A percentile compares a stretch with the other conserved stretches of the same genome.
These are phyloP conservation scores for Trypanosomatidae sp. DNA, from an alignment of 208 protist genomes.

Conservation along the genomic window DNA sequence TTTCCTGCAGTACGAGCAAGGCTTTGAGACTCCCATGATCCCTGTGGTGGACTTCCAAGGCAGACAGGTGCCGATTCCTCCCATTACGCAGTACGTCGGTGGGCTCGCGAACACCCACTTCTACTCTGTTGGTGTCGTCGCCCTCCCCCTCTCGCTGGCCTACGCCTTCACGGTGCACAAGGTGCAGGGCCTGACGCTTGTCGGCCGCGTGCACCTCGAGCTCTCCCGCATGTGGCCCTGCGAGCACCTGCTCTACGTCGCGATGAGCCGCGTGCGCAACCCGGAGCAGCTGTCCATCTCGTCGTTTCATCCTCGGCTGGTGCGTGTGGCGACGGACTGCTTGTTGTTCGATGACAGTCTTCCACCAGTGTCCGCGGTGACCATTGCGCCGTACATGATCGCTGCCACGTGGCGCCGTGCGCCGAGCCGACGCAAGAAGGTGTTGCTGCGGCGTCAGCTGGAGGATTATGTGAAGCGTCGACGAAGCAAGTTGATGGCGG, in stretches of 20 bases:
- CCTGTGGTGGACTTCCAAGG: constrained; percentile 81
- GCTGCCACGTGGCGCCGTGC: constrained; percentile 60
- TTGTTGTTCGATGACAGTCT: constrained; percentile 82
- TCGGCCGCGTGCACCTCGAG: constrained; percentile 82
- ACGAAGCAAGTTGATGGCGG: constrained; percentile 9
- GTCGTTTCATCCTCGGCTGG: constrained; percentile 52
- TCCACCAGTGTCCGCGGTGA: constrained; percentile 42
- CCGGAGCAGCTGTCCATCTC: constrained; percentile 82
- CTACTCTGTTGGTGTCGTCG: constrained; percentile 62
- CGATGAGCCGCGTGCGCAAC: constrained; percentile 86
- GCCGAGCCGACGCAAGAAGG: constrained; percentile 48
- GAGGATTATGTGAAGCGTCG: constrained; percentile 27
- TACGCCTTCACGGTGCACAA: constrained; percentile 94
- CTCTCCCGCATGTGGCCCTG: constrained; percentile 90
- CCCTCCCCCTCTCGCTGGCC: constrained; percentile 78
- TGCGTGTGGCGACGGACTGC: constrained; percentile 66
- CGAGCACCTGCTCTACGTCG: constrained; percentile 88
- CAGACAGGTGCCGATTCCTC: constrained; percentile 52
- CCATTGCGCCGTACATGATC: constrained; percentile 56
- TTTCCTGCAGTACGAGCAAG: constrained; percentile 66
- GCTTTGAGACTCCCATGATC: constrained; percentile 47
- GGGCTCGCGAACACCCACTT: constrained; percentile 74
- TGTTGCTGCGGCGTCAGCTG: constrained; percentile 27
- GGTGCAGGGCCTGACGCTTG: constrained; percentile 88
- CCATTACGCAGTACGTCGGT: constrained; percentile 64